Evolutionary conservation across 129 eudicot species (phyloP).

Genomic region (Helianthus annuus): DNA sequence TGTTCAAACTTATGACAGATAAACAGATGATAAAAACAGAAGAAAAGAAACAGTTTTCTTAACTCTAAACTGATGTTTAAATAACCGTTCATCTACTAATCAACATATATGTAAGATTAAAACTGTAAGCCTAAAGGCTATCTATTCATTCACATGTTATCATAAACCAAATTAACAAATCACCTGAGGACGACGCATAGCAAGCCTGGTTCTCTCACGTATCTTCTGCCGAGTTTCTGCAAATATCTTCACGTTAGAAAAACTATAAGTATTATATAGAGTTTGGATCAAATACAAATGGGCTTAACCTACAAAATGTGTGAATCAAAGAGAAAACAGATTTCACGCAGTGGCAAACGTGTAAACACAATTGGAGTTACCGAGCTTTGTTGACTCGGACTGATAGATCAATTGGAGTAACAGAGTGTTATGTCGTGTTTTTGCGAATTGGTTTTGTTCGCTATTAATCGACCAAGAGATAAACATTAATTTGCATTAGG

Average conservation of each 20-base stretch:
- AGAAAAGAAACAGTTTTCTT: not conserved
- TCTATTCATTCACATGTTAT: not conserved
- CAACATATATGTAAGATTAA: not conserved
- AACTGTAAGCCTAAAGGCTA: not conserved
- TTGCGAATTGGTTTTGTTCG: no score
- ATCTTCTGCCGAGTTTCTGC: slow-evolving; percentile 82
- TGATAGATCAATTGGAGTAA: no score
- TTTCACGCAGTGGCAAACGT: no score
- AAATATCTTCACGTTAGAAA: slow-evolving; percentile 15
- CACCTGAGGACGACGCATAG: slow-evolving; percentile 97
- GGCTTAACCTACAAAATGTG: no score
- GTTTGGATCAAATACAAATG: no score
- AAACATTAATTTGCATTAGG: no score
- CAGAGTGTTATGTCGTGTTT: no score
- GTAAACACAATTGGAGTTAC: no score
- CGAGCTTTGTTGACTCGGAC: no score
- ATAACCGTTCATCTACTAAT: not conserved
- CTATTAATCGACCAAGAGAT: no score
- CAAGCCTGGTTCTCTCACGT: slow-evolving; percentile 79
- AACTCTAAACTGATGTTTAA: not conserved
- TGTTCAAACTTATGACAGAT: slow-evolving; percentile 3
- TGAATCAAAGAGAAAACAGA: no score
- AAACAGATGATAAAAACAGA: not conserved
- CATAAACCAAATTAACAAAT: slow-evolving; percentile 23
- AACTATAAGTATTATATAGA: not conserved